phyloP scores from a whole-genome alignment of 2,329 filamentous ascomycete species.

The Ploettnerulaceae sp. region DNA sequence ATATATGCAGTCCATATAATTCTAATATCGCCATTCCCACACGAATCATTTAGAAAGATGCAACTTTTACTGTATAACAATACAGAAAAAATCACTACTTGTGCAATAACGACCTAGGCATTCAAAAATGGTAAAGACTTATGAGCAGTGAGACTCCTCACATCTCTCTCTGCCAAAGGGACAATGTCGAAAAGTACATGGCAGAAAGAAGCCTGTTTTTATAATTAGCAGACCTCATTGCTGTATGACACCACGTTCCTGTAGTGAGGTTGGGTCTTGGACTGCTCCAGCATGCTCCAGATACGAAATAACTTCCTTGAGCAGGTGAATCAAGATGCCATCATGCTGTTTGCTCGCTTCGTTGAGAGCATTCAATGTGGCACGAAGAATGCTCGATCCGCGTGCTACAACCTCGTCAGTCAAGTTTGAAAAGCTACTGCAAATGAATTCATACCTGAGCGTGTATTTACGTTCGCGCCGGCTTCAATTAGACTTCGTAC shows the following conservation, averaged over 20 bases:
- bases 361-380: background rate
- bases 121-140: too few relatives aligned
- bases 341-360: slow-evolving; percentile 5
- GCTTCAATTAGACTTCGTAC: slow-evolving; percentile 11
- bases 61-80: too few relatives aligned
- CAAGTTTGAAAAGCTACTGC: background rate
- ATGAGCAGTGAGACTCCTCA: too few relatives aligned
- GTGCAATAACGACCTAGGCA: too few relatives aligned
- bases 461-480: slow-evolving; percentile 6
- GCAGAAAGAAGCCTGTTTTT: too few relatives aligned
- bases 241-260: slow-evolving; percentile 7
- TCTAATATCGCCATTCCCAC: too few relatives aligned
- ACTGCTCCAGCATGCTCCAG: slow-evolving; percentile 12
- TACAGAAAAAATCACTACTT: too few relatives aligned
- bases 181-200: too few relatives aligned
- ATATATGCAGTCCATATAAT: too few relatives aligned
- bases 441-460: slow-evolving; percentile 3
- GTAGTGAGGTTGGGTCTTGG: slow-evolving; percentile 6
- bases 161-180: too few relatives aligned
- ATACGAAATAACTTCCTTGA: slow-evolving; percentile 14
- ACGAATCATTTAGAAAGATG: too few relatives aligned
- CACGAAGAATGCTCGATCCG: background rate
- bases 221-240: too few relatives aligned
- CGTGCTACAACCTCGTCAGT: background rate
- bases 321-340: slow-evolving; percentile 2